Conservation (phyloP, 1,139 yeast genomes). For the Debaryomyces fabryi region DNA sequence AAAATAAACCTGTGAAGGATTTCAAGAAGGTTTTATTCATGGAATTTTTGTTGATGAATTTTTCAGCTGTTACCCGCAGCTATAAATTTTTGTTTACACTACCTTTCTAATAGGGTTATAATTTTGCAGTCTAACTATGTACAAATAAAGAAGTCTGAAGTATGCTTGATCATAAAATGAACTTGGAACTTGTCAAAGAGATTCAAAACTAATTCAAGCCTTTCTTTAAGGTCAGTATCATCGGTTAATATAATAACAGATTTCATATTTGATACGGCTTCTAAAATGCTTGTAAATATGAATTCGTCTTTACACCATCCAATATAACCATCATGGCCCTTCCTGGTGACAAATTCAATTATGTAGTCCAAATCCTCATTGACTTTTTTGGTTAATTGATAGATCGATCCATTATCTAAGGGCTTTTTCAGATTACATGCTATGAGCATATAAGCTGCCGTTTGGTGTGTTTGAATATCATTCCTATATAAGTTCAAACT, state of each 20-base stretch:
- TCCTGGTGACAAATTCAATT: not conserved
- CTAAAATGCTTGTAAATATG: slow-evolving; percentile 13
- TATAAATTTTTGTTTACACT: not conserved
- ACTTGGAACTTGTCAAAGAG: not conserved
- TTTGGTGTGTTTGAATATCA: slow-evolving; percentile 16
- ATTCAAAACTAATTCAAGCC: not conserved
- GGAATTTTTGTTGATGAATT: not conserved
- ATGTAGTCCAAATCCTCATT: not conserved
- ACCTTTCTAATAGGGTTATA: slow-evolving; percentile 4
- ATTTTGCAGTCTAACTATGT: slow-evolving; percentile 2
- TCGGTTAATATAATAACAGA: not conserved
- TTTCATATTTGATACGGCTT: slow-evolving; percentile 8
- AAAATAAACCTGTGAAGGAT: too few relatives aligned
- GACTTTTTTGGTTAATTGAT: not conserved
- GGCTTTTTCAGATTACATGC: not conserved
- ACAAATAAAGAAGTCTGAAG: slow-evolving; percentile 1
- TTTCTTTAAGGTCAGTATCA: not conserved
- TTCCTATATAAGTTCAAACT: slow-evolving; percentile 32
- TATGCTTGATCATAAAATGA: slow-evolving; percentile 1
- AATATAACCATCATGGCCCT: slow-evolving; percentile 17
- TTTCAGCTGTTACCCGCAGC: slow-evolving; percentile 8
- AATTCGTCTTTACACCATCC: slow-evolving; percentile 26
- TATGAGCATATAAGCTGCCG: slow-evolving; percentile 10
- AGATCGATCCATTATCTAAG: not conserved
- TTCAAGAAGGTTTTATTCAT: too few relatives aligned